Evolutionary conservation across 306 rosid species (phyloP), one percentile per base, ranked within the genome.

Genomic region (Medicago lupulina): DNA sequence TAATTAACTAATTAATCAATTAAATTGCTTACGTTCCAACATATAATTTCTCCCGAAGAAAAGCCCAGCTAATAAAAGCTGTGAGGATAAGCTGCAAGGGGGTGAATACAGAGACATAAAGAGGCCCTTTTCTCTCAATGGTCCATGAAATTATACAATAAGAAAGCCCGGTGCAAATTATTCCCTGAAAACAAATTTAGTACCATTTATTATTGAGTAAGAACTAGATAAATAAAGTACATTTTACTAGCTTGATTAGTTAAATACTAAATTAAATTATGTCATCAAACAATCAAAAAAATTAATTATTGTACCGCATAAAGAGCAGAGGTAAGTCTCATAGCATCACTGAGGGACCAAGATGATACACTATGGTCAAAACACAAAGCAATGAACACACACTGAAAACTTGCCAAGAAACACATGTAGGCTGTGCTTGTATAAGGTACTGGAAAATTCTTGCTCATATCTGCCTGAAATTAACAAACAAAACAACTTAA

Each of bases 21-120:
- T 43, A 43, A 6, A 21, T 41, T n/a, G 19, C 98, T 93, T 93
- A 93, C 98, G 98, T 93, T 87, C 98, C 98, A 11, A 80, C 66
- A 31, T 82, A 83, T 76, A 94, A 41, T 23, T 88, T 80, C 79
- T 94, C 93, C 7, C 36, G 63, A 9, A 94, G 88, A 49, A 94
- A 63, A 10, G 91, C 88, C 98, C 98, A 94, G 31, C 97, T 91
- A 9, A 86, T 6, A 31, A 87, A 28, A n/a, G 96, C 90, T 6
- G 92, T 89, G 41, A 91, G 36, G 21, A 94, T 83, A 39, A 90
- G 93, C 74, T 91, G 77, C 64, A 92, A 58, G 1, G 97, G 98
- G 49, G 65, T 86, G 76, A 88, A 94, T 15, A 87, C 87, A 0
- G 97, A 83, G 34, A 78, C 96, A 62, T 87, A 94, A 43, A 94